Conservation (phyloP, 2,329 filamentous ascomycete genomes). For the Colletotrichum camelliae region DNA sequence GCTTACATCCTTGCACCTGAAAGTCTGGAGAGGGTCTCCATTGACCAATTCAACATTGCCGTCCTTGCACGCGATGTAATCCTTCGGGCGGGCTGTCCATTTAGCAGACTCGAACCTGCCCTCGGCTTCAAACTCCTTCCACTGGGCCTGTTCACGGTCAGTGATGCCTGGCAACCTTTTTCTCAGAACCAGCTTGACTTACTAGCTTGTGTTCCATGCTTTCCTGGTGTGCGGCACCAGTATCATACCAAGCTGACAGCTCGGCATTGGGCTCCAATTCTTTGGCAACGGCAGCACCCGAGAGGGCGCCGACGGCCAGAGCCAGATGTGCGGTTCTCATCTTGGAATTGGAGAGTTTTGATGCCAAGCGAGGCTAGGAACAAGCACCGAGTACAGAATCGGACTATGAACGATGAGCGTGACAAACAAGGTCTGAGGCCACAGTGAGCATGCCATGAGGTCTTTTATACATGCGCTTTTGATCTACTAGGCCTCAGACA, state of each 20-base stretch:
- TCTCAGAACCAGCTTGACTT: not conserved
- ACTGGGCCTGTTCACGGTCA: constrained; percentile 28
- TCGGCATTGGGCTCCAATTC: constrained; percentile 22
- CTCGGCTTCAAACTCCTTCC: constrained; percentile 35
- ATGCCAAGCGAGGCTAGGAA: not conserved
- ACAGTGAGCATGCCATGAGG: not conserved
- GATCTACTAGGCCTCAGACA: not conserved
- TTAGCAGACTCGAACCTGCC: constrained; percentile 38
- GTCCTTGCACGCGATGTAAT: constrained; percentile 36
- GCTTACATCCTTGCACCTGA: constrained; percentile 42
- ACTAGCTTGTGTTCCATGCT: constrained; percentile 24
- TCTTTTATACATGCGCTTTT: not conserved
- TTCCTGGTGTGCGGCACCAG: constrained; percentile 22
- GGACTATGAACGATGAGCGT: not conserved
- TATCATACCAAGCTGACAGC: constrained; percentile 21
- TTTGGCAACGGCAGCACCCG: constrained; percentile 4
- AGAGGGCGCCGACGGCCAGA: not conserved
- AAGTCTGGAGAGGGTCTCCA: constrained; percentile 47
- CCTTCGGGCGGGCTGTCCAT: constrained; percentile 29
- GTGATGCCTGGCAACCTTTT: not conserved
- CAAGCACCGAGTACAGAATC: not conserved
- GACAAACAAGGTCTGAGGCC: not conserved
- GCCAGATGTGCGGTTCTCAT: not conserved
- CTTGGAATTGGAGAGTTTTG: not conserved
- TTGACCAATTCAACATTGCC: constrained; percentile 44